Percentiles rank a stretch among this genome's conserved stretches.
These are phyloP conservation scores for Aspergillus tamarii DNA, from an alignment of 2,329 filamentous ascomycete genomes.

Conservation along the genomic window DNA sequence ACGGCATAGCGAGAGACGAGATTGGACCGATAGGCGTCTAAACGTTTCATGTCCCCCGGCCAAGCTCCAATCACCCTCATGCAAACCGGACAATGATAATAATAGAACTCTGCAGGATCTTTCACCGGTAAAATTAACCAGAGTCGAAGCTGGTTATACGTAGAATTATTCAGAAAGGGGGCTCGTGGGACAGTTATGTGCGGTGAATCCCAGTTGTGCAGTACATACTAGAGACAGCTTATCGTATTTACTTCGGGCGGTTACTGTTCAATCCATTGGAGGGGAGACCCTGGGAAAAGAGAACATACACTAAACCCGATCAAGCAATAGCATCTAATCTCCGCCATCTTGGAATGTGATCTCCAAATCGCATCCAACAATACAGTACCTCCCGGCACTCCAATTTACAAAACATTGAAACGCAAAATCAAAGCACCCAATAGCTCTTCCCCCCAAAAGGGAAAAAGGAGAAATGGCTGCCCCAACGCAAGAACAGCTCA, in stretches of 20 bases:
- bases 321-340: not conserved
- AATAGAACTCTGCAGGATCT: not conserved
- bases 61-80: conserved; percentile 3
- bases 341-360: not conserved
- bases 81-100: not conserved
- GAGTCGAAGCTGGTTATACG: not conserved
- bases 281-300: not conserved
- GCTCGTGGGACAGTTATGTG: not conserved
- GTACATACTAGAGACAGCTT: no score
- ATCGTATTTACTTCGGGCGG: no score
- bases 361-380: conserved; percentile 1
- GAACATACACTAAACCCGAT: not conserved
- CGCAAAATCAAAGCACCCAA: not conserved
- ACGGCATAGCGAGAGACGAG: not conserved
- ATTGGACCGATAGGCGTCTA: not conserved
- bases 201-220: not conserved
- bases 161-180: not conserved
- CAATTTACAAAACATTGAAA: not conserved
- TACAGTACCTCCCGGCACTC: not conserved
- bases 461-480: conserved; percentile 35
- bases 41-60: not conserved
- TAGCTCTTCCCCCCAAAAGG: not conserved
- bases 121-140: not conserved
- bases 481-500: conserved; percentile 50
- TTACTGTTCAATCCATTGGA: no score